Percentiles rank a stretch among this genome's conserved stretches.
phyloP scores from a whole-genome alignment of 768 basidiomycete species.

The Stropharia rugosoannulata region DNA sequence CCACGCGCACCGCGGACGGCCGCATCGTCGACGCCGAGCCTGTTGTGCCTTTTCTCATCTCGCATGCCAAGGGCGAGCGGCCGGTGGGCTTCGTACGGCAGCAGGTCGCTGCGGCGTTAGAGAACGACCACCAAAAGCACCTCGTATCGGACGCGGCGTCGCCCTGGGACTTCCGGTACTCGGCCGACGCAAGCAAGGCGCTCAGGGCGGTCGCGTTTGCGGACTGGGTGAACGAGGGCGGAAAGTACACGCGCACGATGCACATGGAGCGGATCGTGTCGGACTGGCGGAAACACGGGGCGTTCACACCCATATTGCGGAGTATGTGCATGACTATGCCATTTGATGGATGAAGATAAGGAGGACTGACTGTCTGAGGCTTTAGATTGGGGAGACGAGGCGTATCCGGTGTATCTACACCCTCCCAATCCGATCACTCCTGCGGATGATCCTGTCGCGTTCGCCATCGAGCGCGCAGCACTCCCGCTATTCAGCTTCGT shows the following conservation, averaged over 20 bases:
- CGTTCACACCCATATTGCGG: slow-evolving; percentile 27
- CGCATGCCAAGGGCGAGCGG: slow-evolving; percentile 17
- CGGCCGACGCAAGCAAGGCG: slow-evolving; percentile 13
- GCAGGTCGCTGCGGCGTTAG: slow-evolving; percentile 26
- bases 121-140: slow-evolving; percentile 28
- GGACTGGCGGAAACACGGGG: slow-evolving; percentile 27
- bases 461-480: slow-evolving; percentile 42
- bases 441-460: slow-evolving; percentile 29
- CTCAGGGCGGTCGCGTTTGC: slow-evolving; percentile 28
- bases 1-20: slow-evolving; percentile 20
- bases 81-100: slow-evolving; percentile 27
- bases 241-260: slow-evolving; percentile 28
- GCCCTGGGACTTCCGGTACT: slow-evolving; percentile 28
- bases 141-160: slow-evolving; percentile 24
- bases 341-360: not conserved
- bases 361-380: not conserved
- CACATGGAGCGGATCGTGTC: slow-evolving; percentile 28
- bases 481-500: slow-evolving; percentile 44
- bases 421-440: slow-evolving; percentile 13
- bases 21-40: slow-evolving; percentile 19
- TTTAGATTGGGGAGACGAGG: slow-evolving; percentile 33
- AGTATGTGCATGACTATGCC: slow-evolving; percentile 15
- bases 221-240: slow-evolving; percentile 33
- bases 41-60: slow-evolving; percentile 27
- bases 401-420: slow-evolving; percentile 31